phyloP scores from a whole-genome alignment of 1,284 basidiomycete genomes.

The Sanghuangporus sanghuang region DNA sequence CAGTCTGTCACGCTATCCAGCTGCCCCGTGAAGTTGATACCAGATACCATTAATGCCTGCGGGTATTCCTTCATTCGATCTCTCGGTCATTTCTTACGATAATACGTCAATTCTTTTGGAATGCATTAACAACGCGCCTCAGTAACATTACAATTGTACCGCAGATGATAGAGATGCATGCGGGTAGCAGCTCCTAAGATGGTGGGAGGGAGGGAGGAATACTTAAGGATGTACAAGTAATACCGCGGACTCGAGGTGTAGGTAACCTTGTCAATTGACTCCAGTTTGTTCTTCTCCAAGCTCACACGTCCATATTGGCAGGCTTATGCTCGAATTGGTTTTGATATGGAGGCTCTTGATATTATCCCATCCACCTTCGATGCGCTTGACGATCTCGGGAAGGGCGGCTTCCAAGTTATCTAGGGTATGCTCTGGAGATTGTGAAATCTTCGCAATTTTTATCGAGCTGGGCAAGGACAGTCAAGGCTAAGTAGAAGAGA shows the following conservation, averaged over 20 bases:
- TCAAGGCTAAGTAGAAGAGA: neutral
- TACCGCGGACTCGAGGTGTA: constrained; percentile 18
- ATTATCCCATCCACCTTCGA: constrained; percentile 88
- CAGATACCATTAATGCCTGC: no score
- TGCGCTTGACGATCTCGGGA: constrained; percentile 66
- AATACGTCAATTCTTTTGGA: no score
- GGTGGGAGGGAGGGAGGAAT: no score
- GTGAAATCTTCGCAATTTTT: constrained; percentile 77
- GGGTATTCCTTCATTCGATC: no score
- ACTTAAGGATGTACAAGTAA: no score
- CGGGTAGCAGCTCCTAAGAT: no score
- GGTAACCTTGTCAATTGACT: constrained; percentile 27
- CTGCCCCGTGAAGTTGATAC: no score
- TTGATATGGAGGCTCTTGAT: constrained; percentile 90
- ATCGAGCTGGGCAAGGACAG: constrained; percentile 53
- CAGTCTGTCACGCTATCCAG: no score
- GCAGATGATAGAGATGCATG: no score
- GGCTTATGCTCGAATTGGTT: constrained; percentile 76
- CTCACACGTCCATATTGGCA: constrained; percentile 86
- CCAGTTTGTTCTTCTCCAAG: constrained; percentile 58
- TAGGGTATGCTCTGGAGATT: constrained; percentile 68
- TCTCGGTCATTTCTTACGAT: no score
- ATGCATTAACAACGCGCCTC: no score
- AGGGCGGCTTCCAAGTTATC: constrained; percentile 79
- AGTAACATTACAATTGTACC: no score